Evolutionary conservation across 2,329 filamentous ascomycete genomes (phyloP), one percentile per base, ranked within the genome.

Genomic region (Neocatenulostroma microsporum): DNA sequence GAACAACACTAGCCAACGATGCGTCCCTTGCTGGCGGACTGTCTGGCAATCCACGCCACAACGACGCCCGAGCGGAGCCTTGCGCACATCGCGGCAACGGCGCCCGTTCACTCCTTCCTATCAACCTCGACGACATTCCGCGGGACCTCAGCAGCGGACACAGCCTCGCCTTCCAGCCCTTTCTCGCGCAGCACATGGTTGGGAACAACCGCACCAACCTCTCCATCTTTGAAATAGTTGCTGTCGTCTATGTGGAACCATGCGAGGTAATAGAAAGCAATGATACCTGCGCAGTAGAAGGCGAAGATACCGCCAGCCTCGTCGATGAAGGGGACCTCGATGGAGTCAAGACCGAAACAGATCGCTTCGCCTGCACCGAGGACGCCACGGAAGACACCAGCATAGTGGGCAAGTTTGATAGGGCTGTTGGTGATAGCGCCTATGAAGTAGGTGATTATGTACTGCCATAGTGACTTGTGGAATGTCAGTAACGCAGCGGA

Each of bases 361-460:
- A 56, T 44, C 9, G 53, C 53, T 39, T 57, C 54, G 5, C 50
- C 54, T 0, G 52, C 53, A 2, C 44, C 54, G 1, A 56, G 43
- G 10, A 55, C 38, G 6, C 53, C 52, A 9, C 54, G 48, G 30
- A 51, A 55, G 9, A 55, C 48, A 11, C 53, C 54, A 3, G 45
- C 29, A 15, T 40, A 40, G 21, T 42, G 39, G 7, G 42, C 44
- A 21, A 37, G 33, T 21, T 45, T 49, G 2, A 32, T 28, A 6
- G 44, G 46, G 12, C 18, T 28, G 34, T 57, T 57, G 1, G 55
- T 55, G n/a, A 57, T 33, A 1, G 47, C 48, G 10, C 53, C 52
- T 1, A 57, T 49, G 34, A 49, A 53, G 39, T 56, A 58, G 4
- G 51, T 41, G 2, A 57, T 48, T 9, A 55, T 41, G 24, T 55